Evolutionary conservation across 345 rosid species (phyloP).

Genomic region (Gossypium arboreum): DNA sequence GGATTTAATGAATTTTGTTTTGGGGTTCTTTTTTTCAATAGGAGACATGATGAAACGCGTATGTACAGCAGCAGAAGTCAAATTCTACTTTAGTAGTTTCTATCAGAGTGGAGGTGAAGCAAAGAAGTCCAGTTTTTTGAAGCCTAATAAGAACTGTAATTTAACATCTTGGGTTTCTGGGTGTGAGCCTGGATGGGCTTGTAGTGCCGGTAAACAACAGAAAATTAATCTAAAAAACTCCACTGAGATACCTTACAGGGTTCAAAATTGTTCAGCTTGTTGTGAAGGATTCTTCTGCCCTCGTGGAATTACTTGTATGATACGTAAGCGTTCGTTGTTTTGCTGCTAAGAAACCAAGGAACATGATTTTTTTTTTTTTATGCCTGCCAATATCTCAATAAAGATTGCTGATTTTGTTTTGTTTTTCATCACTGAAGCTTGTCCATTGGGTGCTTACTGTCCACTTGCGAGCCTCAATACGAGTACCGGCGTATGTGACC

Average conservation of each 20-base stretch:
- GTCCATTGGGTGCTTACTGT: constrained; percentile 91
- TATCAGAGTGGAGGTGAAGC: constrained; percentile 24
- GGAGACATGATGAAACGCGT: constrained; percentile 69
- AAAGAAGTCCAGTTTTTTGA: constrained; percentile 47
- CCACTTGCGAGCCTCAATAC: constrained; percentile 66
- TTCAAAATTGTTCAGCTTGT: constrained; percentile 51
- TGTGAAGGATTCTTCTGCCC: constrained; percentile 99
- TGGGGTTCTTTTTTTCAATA: constrained; percentile 22
- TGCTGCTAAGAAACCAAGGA: not conserved
- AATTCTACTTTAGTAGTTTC: constrained; percentile 67
- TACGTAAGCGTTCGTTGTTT: constrained; percentile 53
- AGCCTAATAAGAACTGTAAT: constrained; percentile 91
- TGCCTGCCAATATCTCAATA: not conserved
- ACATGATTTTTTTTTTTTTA: not conserved
- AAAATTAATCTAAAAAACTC: constrained; percentile 55
- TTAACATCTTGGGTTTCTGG: constrained; percentile 82
- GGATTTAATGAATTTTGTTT: not conserved
- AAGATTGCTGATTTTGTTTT: not conserved
- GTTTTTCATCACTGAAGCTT: constrained; percentile 51
- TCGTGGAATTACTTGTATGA: constrained; percentile 95
- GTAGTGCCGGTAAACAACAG: constrained; percentile 38
- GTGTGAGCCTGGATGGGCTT: constrained; percentile 99
- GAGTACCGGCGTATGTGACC: constrained; percentile 86
- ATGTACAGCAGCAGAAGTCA: constrained; percentile 88
- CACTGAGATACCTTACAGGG: constrained; percentile 54